A percentile compares a stretch with the other conserved stretches of the same genome.
phyloP scores from a whole-genome alignment of 257 asterid species.

The Capsicum chinense region DNA sequence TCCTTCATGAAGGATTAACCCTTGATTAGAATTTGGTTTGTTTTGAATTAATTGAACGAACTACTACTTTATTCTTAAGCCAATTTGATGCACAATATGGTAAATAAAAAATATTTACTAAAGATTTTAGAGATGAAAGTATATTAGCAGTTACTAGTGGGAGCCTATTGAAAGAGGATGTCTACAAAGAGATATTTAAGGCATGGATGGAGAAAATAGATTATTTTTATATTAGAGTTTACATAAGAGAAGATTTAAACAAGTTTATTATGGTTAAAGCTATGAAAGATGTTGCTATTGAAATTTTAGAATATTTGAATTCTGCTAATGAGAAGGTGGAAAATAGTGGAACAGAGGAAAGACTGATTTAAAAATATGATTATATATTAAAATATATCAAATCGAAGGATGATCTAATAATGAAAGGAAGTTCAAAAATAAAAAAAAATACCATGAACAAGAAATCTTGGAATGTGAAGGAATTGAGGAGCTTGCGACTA shows the following conservation, averaged over 20 bases:
- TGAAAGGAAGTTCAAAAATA: conserved; percentile 45
- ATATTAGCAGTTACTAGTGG: conserved; percentile 29
- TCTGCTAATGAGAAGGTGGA: conserved; percentile 41
- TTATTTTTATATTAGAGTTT: conserved; percentile 36
- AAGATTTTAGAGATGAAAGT: not conserved
- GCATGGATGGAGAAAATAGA: conserved; percentile 45
- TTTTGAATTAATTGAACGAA: not conserved
- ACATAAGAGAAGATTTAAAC: conserved; percentile 45
- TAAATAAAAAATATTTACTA: not conserved
- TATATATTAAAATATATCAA: conserved; percentile 41
- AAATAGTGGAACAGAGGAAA: conserved; percentile 40
- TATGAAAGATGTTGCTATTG: conserved; percentile 36
- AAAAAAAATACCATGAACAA: conserved; percentile 42
- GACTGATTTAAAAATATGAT: conserved; percentile 44
- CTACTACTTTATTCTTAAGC: not conserved
- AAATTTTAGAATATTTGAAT: conserved; percentile 35
- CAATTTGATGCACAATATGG: not conserved
- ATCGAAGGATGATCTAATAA: conserved; percentile 53
- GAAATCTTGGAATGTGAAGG: conserved; percentile 53
- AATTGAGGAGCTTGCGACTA: conserved; percentile 54
- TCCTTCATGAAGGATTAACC: conserved; percentile 45
- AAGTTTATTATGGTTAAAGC: conserved; percentile 43
- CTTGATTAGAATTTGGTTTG: conserved; percentile 27
- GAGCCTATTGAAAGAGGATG: conserved; percentile 47
- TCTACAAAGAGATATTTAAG: conserved; percentile 43